Evolutionary conservation across 768 basidiomycete genomes (phyloP), one percentile per base, ranked within the genome.

Genomic region (Tricholoma bakamatsutake): DNA sequence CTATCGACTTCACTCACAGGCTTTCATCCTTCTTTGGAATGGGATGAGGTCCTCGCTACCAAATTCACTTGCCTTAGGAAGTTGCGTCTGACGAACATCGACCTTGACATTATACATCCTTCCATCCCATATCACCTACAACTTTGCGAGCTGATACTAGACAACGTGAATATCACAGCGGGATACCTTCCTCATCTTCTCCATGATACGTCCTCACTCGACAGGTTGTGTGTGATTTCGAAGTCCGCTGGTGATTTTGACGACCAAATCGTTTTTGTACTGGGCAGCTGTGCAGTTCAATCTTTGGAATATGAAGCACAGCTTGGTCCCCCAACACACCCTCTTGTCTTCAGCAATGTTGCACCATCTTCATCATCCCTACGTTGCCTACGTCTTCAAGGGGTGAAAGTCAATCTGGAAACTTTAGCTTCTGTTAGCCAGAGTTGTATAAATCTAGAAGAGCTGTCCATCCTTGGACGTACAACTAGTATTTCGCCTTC

Each of bases 41-140:
- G 81, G 81, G 79, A 82, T 60, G 79, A 82, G 51, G 66, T 66
- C 35, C 64, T 81, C n/a, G 69, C 73, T 2, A 74, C 71, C 65
- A 72, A 69, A 45, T 81, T 83, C 59, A 66, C 73, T 8, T 71
- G 64, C 54, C 71, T 83, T 30, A 67, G 64, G 58, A 71, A 62
- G 40, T 70, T 84, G 54, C 70, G 69, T 34, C 66, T 83, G 30
- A 73, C 72, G 33, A 62, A 74, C 56, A 60, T 80, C 21, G 72
- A 77, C 47, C 72, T 82, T 45, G 73, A 76, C 50, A 69, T 82
- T 46, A 62, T 70, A 21, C 62, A 66, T 11, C 65, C 72, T 6
- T 64, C 67, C n/a, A 64, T 69, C 35, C 63, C 71, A 37, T 73
- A 68, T 52, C 62, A 68, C 2, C 60, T 76, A 24, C 60, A 66